Evolutionary conservation across 1,284 basidiomycete genomes (phyloP).

Genomic region (Melampsora americana): DNA sequence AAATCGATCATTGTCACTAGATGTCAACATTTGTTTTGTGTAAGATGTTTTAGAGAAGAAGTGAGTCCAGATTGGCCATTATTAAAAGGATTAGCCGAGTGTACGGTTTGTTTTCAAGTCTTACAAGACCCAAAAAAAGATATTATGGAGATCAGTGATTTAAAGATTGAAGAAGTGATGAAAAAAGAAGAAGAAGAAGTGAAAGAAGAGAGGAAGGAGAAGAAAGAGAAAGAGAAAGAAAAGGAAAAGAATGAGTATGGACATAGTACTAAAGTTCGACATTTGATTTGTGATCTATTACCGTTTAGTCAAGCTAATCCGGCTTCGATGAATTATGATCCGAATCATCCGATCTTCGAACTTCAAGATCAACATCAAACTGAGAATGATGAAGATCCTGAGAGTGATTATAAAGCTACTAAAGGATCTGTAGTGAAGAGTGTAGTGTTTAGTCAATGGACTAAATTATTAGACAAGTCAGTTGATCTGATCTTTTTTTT

Average conservation of each 20-base stretch:
- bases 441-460: conserved; percentile 56
- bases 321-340: conserved; percentile 78
- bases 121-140: neutral
- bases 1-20: conserved; percentile 63
- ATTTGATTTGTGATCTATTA: conserved; percentile 70
- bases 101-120: conserved; percentile 33
- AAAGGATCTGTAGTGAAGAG: conserved; percentile 50
- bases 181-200: conserved; percentile 3
- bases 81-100: conserved; percentile 17
- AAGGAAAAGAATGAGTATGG: conserved; percentile 14
- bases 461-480: conserved; percentile 52
- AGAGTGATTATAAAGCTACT: neutral
- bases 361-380: conserved; percentile 73
- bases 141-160: conserved; percentile 19
- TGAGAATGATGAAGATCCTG: conserved; percentile 37
- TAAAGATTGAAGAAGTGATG: conserved; percentile 17
- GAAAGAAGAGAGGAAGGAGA: neutral
- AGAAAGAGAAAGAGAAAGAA: neutral
- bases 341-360: conserved; percentile 64
- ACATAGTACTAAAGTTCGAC: conserved; percentile 52
- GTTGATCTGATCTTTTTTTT: conserved; percentile 5
- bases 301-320: conserved; percentile 73
- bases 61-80: neutral
- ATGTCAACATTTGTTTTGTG: conserved; percentile 82
- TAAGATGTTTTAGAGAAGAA: conserved; percentile 47